Evolutionary conservation across 1,284 basidiomycete species (phyloP).

Genomic region (Ceratobasidium papillatum): DNA sequence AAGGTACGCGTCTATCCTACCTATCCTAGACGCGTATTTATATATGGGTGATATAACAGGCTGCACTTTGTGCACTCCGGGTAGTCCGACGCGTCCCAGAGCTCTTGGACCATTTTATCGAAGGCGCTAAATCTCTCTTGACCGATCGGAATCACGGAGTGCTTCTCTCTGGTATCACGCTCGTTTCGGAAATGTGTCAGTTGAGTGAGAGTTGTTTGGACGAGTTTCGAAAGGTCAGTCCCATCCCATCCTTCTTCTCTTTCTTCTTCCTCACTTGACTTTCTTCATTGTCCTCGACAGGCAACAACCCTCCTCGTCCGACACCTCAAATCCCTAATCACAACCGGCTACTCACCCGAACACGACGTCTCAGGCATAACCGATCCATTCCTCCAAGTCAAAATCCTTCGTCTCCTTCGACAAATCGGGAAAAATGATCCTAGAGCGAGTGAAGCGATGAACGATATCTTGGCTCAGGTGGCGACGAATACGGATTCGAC

Average conservation of each 20-base stretch:
- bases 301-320: slow-evolving; percentile 94
- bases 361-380: slow-evolving; percentile 99
- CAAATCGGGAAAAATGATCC: slow-evolving; percentile 87
- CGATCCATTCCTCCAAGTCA: slow-evolving; percentile 98
- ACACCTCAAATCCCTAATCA: slow-evolving; percentile 94
- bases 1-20: slow-evolving; percentile 68
- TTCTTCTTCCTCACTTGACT: neutral
- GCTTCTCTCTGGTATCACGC: slow-evolving; percentile 89
- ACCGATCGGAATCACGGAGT: slow-evolving; percentile 98
- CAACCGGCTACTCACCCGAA: slow-evolving; percentile 97
- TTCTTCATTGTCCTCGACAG: slow-evolving; percentile 54
- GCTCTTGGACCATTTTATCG: slow-evolving; percentile 90
- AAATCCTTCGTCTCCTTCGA: slow-evolving; percentile 92
- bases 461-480: slow-evolving; percentile 98
- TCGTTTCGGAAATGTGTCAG: slow-evolving; percentile 95
- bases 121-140: slow-evolving; percentile 89
- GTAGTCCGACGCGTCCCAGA: slow-evolving; percentile 98
- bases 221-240: slow-evolving; percentile 85
- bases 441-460: slow-evolving; percentile 95
- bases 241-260: neutral
- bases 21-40: neutral
- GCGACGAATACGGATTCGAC: slow-evolving; percentile 98
- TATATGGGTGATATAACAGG: slow-evolving; percentile 59
- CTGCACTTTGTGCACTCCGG: slow-evolving; percentile 94
- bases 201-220: slow-evolving; percentile 77